These are phyloP conservation scores for Globisporangium canariense DNA, from an alignment of 352 stramenopile genomes.

Conservation along the genomic window DNA sequence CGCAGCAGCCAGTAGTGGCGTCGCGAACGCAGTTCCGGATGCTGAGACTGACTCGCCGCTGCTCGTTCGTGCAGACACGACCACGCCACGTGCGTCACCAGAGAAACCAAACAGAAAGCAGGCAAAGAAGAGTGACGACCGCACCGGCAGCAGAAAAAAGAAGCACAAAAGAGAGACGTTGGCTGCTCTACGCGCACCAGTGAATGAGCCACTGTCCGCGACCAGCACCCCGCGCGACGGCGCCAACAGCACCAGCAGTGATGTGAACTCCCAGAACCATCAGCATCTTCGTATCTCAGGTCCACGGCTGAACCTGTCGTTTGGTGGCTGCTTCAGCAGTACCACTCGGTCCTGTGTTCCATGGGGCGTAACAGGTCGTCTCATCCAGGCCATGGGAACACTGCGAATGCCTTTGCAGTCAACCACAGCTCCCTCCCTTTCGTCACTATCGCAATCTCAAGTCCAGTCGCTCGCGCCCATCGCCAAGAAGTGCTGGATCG, in stretches of 20 bases:
- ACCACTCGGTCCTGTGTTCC: constrained; percentile 15
- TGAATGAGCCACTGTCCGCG: not conserved
- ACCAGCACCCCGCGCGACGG: not conserved
- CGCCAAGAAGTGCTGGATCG: constrained; percentile 24
- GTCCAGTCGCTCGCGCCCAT: constrained; percentile 4
- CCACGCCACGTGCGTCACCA: constrained; percentile 6
- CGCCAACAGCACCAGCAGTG: not conserved
- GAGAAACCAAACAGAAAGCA: constrained; percentile 1
- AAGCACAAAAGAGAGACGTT: not conserved
- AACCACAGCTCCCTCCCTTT: not conserved
- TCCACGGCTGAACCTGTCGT: constrained; percentile 22
- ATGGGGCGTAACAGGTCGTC: not conserved
- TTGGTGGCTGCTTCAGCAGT: constrained; percentile 6
- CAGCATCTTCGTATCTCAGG: constrained; percentile 18
- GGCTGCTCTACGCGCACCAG: too few species aligned
- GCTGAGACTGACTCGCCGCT: constrained; percentile 37
- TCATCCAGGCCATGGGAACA: constrained; percentile 11
- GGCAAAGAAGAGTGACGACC: constrained; percentile 3
- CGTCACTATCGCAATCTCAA: not conserved
- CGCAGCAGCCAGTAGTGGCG: not conserved
- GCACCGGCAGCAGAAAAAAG: not conserved
- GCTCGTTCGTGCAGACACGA: constrained; percentile 25
- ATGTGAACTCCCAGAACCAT: not conserved
- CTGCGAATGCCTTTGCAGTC: not conserved
- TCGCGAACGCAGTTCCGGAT: constrained; percentile 23